phyloP scores from a whole-genome alignment of 306 rosid species.

The Hippophae tibetana region DNA sequence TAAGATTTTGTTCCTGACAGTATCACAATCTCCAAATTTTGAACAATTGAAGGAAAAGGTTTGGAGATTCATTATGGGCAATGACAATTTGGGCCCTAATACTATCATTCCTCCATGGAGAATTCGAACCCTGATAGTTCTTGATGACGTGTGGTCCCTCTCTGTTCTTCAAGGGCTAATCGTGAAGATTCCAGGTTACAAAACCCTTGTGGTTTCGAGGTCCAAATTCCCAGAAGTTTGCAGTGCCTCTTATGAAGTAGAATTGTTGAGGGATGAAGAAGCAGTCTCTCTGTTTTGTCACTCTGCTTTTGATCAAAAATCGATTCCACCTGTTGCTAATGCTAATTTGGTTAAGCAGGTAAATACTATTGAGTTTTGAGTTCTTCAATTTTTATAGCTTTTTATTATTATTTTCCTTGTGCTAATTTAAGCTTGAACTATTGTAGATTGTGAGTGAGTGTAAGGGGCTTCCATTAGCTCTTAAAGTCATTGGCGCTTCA shows the following conservation, averaged over 20 bases:
- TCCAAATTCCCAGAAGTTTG: slow-evolving; percentile 35
- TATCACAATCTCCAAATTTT: slow-evolving; percentile 78
- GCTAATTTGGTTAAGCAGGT: slow-evolving; percentile 76
- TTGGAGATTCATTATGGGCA: slow-evolving; percentile 57
- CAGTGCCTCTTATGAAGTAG: slow-evolving; percentile 49
- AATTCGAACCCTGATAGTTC: slow-evolving; percentile 40
- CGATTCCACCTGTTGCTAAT: slow-evolving; percentile 48
- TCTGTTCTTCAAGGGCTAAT: slow-evolving; percentile 44
- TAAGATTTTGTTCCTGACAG: slow-evolving; percentile 68
- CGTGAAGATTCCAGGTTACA: slow-evolving; percentile 54
- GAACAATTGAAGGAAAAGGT: slow-evolving; percentile 51
- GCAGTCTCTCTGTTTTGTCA: slow-evolving; percentile 76
- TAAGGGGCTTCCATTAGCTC: slow-evolving; percentile 82
- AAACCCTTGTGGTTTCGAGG: slow-evolving; percentile 61
- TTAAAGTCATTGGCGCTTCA: slow-evolving; percentile 89
- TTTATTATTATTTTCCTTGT: background rate
- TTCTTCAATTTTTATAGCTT: background rate
- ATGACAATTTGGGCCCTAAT: slow-evolving; percentile 23
- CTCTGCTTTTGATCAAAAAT: slow-evolving; percentile 73
- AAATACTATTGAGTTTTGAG: slow-evolving; percentile 3
- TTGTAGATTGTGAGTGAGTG: slow-evolving; percentile 72
- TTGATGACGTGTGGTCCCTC: slow-evolving; percentile 83
- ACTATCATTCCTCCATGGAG: slow-evolving; percentile 35
- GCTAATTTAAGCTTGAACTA: slow-evolving; percentile 2
- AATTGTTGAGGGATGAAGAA: slow-evolving; percentile 53